Evolutionary conservation across 1,284 basidiomycete species (phyloP).

Genomic region (Athelia sp.): DNA sequence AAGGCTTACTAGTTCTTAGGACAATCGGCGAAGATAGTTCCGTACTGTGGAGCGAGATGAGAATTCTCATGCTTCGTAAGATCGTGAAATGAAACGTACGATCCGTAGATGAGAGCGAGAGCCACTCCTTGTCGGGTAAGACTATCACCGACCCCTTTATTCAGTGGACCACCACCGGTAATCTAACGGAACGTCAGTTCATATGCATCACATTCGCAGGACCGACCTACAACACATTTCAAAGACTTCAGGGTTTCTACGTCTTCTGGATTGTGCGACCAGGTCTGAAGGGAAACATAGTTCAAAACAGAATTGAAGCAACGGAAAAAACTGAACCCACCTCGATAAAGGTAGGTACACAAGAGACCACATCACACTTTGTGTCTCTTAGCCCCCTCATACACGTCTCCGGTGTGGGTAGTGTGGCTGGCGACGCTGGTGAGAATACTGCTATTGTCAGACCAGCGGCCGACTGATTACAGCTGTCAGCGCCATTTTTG

Average conservation of each 20-base stretch:
- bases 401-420: slow-evolving; percentile 20
- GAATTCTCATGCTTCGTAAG: too few species aligned
- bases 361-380: slow-evolving; percentile 15
- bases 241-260: slow-evolving; percentile 2
- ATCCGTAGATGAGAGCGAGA: slow-evolving; percentile 17
- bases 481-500: neutral
- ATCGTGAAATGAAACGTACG: slow-evolving; percentile 11
- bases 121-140: slow-evolving; percentile 17
- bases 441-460: slow-evolving; percentile 18
- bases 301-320: neutral
- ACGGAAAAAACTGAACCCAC: slow-evolving; percentile 12
- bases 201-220: slow-evolving; percentile 7
- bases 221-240: slow-evolving; percentile 13
- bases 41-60: neutral
- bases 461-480: slow-evolving; percentile 17
- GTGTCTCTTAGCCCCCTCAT: slow-evolving; percentile 14
- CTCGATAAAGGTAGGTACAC: slow-evolving; percentile 24
- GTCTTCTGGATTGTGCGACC: slow-evolving; percentile 15
- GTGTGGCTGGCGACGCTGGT: slow-evolving; percentile 14
- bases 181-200: slow-evolving; percentile 11
- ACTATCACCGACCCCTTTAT: slow-evolving; percentile 19
- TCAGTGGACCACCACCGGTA: slow-evolving; percentile 24
- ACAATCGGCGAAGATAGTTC: neutral
- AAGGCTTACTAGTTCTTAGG: neutral
- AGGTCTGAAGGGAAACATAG: slow-evolving; percentile 10